Conservation (phyloP, 2,329 filamentous ascomycete genomes). For the Cercospora zeae-maydis region DNA sequence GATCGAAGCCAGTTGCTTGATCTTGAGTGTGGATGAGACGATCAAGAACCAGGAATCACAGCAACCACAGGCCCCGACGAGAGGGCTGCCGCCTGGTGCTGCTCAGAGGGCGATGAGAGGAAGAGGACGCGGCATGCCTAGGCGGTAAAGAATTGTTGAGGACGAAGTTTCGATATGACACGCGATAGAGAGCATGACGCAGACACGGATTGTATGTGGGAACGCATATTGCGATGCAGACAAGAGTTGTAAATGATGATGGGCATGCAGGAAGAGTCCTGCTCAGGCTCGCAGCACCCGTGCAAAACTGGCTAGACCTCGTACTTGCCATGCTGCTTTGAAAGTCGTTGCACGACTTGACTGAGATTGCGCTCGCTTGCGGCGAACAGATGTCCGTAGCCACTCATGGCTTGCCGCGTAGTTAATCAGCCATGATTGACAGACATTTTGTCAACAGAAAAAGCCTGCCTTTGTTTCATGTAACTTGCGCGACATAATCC, state of each 20-base stretch:
- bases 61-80: constrained; percentile 73
- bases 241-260: constrained; percentile 13
- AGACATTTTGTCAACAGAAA: not conserved
- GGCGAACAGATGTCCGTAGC: not conserved
- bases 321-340: not conserved
- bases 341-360: not conserved
- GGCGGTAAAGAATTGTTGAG: constrained; percentile 6
- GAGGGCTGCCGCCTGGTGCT: constrained; percentile 61
- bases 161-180: not conserved
- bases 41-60: constrained; percentile 95
- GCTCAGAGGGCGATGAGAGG: constrained; percentile 86
- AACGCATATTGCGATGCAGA: constrained; percentile 6
- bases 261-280: not conserved
- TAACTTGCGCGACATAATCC: no score
- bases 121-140: constrained; percentile 81
- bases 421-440: not conserved
- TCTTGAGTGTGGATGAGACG: constrained; percentile 94
- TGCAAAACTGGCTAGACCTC: not conserved
- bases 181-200: not conserved
- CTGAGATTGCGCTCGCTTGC: not conserved
- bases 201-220: constrained; percentile 4
- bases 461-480: no score
- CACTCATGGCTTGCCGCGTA: not conserved
- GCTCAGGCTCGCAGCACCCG: not conserved
- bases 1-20: constrained; percentile 91